A percentile compares a stretch with the other conserved stretches of the same genome.
Conservation (phyloP, 2,329 filamentous ascomycete genomes). For the Xylariaceae sp. region DNA sequence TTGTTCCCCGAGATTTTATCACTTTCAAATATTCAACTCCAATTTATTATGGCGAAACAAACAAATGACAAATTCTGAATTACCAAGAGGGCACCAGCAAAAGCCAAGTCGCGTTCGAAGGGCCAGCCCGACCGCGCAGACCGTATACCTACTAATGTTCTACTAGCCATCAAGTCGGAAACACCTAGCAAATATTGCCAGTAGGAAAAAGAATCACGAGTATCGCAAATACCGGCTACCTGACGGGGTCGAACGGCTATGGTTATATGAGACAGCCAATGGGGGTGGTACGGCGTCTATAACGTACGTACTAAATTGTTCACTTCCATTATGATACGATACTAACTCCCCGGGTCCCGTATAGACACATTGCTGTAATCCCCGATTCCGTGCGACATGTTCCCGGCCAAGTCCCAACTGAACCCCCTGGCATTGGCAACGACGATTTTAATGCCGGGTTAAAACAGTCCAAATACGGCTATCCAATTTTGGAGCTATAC, state of each 20-base stretch:
- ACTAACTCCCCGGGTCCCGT: background rate
- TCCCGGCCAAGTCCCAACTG: constrained; percentile 6
- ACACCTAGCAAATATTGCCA: constrained; percentile 10
- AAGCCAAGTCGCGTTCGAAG: background rate
- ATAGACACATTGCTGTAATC: constrained; percentile 18
- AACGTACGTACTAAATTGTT: constrained; percentile 1
- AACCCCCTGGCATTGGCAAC: constrained; percentile 11
- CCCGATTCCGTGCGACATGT: constrained; percentile 3
- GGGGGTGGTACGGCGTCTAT: constrained; percentile 5
- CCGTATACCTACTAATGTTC: constrained; percentile 8
- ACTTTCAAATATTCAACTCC: too few relatives aligned
- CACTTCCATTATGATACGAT: background rate
- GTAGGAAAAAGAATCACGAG: constrained; percentile 12
- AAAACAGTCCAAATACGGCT: constrained; percentile 17
- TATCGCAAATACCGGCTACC: constrained; percentile 18
- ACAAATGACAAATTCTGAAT: constrained; percentile 2
- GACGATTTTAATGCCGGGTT: constrained; percentile 13
- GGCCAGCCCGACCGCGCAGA: background rate
- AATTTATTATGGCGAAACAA: constrained; percentile 1
- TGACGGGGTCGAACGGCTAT: constrained; percentile 14
- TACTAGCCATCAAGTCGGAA: constrained; percentile 8
- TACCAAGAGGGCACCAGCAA: background rate
- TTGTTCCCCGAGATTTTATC: too few relatives aligned
- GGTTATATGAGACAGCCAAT: constrained; percentile 14
- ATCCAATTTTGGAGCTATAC: constrained; percentile 14